Evolutionary conservation across 768 basidiomycete genomes (phyloP).

Genomic region (Melanogaster broomeanus): DNA sequence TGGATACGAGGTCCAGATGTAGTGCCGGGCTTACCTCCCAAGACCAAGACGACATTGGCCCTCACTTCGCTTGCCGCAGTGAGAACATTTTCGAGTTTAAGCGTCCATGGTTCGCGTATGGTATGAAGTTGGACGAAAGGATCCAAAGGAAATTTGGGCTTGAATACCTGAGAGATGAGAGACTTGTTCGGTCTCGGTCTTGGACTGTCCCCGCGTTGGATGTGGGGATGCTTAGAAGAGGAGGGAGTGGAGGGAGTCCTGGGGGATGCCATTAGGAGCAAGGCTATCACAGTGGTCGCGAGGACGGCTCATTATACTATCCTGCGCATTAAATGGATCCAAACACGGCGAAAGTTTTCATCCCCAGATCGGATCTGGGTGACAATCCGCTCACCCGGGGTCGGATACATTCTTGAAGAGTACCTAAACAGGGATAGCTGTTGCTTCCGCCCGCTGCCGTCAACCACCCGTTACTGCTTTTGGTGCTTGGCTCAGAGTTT

Average conservation of each 20-base stretch:
- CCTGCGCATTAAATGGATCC: too few relatives aligned
- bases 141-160: constrained; percentile 35
- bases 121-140: constrained; percentile 31
- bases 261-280: not conserved
- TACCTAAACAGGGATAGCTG: too few relatives aligned
- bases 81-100: constrained; percentile 21
- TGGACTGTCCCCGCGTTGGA: constrained; percentile 84
- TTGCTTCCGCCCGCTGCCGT: too few relatives aligned
- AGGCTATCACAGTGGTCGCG: too few relatives aligned
- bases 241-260: not conserved
- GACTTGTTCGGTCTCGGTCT: constrained; percentile 46
- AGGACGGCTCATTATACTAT: too few relatives aligned
- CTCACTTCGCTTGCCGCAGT: constrained; percentile 17
- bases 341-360: too few relatives aligned
- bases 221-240: not conserved
- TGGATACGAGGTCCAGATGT: not conserved
- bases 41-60: constrained; percentile 36
- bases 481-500: too few relatives aligned
- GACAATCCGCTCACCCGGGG: too few relatives aligned
- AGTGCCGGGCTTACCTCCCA: constrained; percentile 35
- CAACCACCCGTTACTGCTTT: too few relatives aligned
- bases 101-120: constrained; percentile 30
- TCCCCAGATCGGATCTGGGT: too few relatives aligned
- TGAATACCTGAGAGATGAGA: constrained; percentile 28
- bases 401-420: too few relatives aligned